Base-by-base conservation (phyloP, 208 protist genomes). In the Trypanosomatidae sp. region DNA sequence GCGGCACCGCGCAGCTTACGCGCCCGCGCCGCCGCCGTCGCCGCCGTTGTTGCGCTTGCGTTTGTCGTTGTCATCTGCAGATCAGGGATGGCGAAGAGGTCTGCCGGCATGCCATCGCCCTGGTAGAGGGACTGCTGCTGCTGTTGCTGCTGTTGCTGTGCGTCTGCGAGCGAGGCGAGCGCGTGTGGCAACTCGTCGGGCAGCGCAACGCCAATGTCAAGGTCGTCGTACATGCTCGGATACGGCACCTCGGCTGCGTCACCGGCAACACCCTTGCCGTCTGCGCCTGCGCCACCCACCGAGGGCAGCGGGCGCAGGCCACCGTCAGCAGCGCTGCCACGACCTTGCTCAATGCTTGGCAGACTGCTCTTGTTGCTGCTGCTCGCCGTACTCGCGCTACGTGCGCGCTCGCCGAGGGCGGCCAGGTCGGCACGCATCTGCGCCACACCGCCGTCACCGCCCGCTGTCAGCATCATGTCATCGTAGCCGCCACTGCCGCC, bases 381-480 rank as follows among this genome's bases (percentile, higher is more conserved):
- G 54, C 60, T 80, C 38, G 56, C 66, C 35, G 48, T 48, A 20
- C 79, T 84, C 20, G 56, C 62, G 53, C 74, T 83, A 15, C 11
- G 30, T 27, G 51, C 56, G 8, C 72, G 62, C 40, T 86, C 75
- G 11, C 73, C 75, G 54, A 88, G 81, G 6, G 83, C 76, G 63
- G 80, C 69, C 40, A 92, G 35, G 43, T 92, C 83, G 0, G 77
- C 78, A 15, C 83, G 71, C 57, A 92, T 70, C 41, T 64, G 72
- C 1, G 77, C 83, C 42, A 92, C 84, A 24, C 86, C 78, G 47
- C 83, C 83, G 48, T 86, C 83, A 43, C 85, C 72, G 28, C 82
- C 65, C 59, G 85, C 74, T 26, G 67, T 75, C 49, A 42, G 66
- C 53, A 59, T 54, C 21, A 71, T 32, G 33, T 79, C 76, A 27